Evolutionary conservation across 306 rosid species (phyloP).

Genomic region (Inga oerstediana): DNA sequence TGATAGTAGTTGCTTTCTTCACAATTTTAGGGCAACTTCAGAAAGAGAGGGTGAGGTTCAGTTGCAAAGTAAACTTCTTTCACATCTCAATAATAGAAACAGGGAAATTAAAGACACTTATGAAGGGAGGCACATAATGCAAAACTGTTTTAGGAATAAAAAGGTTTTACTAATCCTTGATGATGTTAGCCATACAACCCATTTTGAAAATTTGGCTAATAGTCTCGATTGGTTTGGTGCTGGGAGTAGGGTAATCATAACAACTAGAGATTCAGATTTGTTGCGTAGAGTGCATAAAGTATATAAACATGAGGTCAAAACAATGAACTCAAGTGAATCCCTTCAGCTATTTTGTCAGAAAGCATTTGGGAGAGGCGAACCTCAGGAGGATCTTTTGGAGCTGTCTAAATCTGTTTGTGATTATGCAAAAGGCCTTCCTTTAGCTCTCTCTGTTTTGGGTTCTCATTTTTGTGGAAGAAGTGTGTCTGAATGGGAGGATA

Average conservation of each 20-base stretch:
- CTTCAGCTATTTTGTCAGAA: neutral
- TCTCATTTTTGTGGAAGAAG: neutral
- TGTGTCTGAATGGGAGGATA: neutral
- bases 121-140: neutral
- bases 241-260: neutral
- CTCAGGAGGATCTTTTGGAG: neutral
- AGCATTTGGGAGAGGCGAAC: neutral
- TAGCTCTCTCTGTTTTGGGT: neutral
- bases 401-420: neutral
- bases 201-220: neutral
- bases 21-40: neutral
- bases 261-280: neutral
- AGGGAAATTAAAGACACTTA: no score
- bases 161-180: neutral
- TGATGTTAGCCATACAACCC: neutral
- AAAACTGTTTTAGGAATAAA: neutral
- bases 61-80: no score
- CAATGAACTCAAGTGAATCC: neutral
- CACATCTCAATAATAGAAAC: no score
- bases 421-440: neutral
- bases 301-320: neutral
- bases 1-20: neutral
- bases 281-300: neutral
- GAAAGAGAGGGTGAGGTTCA: no score
- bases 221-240: neutral